These are phyloP conservation scores for Penicillium angulare DNA, from an alignment of 495 filamentous ascomycete genomes.

Conservation along the genomic window DNA sequence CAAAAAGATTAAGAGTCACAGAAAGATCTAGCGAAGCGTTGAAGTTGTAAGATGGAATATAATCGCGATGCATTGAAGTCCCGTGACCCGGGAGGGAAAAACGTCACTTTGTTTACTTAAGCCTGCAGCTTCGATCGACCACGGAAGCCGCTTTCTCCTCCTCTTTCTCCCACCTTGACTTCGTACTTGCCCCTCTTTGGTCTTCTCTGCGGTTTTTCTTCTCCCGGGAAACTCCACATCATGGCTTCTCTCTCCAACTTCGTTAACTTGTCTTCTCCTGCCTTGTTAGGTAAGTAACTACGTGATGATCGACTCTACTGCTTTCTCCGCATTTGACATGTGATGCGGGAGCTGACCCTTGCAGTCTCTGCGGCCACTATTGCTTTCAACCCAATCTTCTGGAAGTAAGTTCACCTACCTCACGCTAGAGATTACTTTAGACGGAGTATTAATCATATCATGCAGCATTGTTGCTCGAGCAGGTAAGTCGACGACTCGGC, in stretches of 20 bases:
- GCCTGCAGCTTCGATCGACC: conserved; percentile 8
- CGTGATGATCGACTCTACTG: background rate
- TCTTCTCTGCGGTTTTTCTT: background rate
- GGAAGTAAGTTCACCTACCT: conserved; percentile 49
- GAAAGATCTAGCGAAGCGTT: too few species aligned
- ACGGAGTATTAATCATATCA: too few species aligned
- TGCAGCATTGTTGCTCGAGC: conserved; percentile 50
- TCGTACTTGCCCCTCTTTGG: conserved; percentile 6
- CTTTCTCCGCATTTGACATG: conserved; percentile 30
- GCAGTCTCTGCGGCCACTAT: conserved; percentile 49
- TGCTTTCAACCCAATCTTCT: conserved; percentile 57
- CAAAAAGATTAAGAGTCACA: too few species aligned
- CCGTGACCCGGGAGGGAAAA: conserved; percentile 5
- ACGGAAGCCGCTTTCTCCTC: background rate
- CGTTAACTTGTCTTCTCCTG: conserved; percentile 45
- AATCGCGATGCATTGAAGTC: background rate
- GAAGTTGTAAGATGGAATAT: too few species aligned
- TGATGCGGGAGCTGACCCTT: conserved; percentile 32
- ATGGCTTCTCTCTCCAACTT: conserved; percentile 43
- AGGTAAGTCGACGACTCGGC: conserved; percentile 29
- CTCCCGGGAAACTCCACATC: background rate
- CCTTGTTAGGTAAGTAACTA: conserved; percentile 41
- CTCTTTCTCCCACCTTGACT: background rate
- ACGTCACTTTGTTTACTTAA: conserved; percentile 37
- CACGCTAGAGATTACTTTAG: background rate